phyloP scores from a whole-genome alignment of 768 basidiomycete genomes.

The Amanita rimosa region DNA sequence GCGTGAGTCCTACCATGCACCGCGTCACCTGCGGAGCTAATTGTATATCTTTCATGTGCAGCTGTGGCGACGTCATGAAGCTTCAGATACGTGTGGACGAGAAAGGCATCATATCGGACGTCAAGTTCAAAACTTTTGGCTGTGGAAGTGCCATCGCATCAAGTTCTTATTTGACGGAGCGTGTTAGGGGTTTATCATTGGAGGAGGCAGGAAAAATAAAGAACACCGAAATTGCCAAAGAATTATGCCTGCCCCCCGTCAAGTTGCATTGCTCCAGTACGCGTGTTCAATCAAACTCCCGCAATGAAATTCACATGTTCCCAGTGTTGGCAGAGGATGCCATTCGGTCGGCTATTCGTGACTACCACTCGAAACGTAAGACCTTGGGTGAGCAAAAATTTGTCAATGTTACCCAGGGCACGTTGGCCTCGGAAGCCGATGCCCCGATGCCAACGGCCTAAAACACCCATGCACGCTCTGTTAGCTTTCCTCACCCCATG shows the following conservation, averaged over 20 bases:
- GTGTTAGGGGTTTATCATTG: constrained; percentile 87
- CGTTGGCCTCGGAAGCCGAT: constrained; percentile 26
- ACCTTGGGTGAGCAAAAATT: constrained; percentile 36
- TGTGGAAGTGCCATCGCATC: constrained; percentile 98
- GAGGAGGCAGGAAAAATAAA: constrained; percentile 95
- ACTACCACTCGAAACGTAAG: constrained; percentile 81
- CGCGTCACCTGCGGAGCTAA: constrained; percentile 18
- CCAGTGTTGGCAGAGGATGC: constrained; percentile 96
- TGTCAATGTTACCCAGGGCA: constrained; percentile 58
- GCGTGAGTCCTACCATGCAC: constrained; percentile 56
- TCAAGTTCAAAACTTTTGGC: constrained; percentile 99
- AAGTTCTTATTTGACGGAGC: constrained; percentile 97
- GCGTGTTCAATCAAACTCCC: constrained; percentile 16
- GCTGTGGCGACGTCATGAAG: constrained; percentile 99
- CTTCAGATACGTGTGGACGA: constrained; percentile 97
- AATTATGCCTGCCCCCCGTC: constrained; percentile 89
- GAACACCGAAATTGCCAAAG: constrained; percentile 99
- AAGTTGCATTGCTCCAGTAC: constrained; percentile 91
- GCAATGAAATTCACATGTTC: constrained; percentile 6
- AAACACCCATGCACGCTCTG: background rate
- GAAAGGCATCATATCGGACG: constrained; percentile 90
- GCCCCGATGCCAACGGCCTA: constrained; percentile 7
- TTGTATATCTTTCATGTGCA: constrained; percentile 21
- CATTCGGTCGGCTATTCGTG: constrained; percentile 94
- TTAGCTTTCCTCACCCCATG: constrained; percentile 3